Base-by-base conservation (phyloP, 2,329 filamentous ascomycete species). In the Achaetomium macrosporum region DNA sequence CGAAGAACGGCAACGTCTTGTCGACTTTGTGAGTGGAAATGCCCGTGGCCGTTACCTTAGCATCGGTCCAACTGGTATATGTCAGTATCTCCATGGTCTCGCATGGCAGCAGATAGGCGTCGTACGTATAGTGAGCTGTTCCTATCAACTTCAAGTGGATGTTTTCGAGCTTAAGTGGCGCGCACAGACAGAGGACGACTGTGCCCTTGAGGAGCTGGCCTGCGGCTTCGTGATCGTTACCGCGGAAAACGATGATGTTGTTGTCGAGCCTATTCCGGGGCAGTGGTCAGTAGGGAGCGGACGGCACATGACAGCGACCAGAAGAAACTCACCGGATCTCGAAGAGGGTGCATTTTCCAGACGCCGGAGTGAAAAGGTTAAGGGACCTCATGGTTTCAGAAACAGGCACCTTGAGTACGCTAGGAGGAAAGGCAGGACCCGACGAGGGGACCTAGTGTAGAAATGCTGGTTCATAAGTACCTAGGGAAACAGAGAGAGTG, bases 241-340 rank as follows among this genome's bases (percentile, higher is more conserved):
- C 88, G 49, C 88, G 84, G 58, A 93, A 85, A 30, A 92, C 84
- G 54, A 92, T 81, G 53, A 91, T 87, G 63, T 89, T 84, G 64
- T 86, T 85, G 48, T 91, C 86, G 55, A 91, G 78, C 48, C 88
- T 90, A 43, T 29, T 16, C 19, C 10, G 20, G 16, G 48, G 55
- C 44, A 57, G 46, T 16, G 20, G 37, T 55, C 39, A 55, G 46
- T 25, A 43, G 19, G 40, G n/a, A 16, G 30, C 10, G 20, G 19
- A 16, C 36, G 31, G 20, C 45, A 16, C 10, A 20, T 47, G 25
- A 11, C 5, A 2, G 12, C 3, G 17, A 11, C 20, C 13, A 3
- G 20, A 8, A 10, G 16, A 64, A n/a, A 64, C 77, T 60, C 68
- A 81, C 78, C 79, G 76, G 59, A 82, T 79, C 61, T 82, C 78